These are phyloP conservation scores for Globisporangium nagaii DNA, from an alignment of 352 stramenopile species.

Conservation along the genomic window DNA sequence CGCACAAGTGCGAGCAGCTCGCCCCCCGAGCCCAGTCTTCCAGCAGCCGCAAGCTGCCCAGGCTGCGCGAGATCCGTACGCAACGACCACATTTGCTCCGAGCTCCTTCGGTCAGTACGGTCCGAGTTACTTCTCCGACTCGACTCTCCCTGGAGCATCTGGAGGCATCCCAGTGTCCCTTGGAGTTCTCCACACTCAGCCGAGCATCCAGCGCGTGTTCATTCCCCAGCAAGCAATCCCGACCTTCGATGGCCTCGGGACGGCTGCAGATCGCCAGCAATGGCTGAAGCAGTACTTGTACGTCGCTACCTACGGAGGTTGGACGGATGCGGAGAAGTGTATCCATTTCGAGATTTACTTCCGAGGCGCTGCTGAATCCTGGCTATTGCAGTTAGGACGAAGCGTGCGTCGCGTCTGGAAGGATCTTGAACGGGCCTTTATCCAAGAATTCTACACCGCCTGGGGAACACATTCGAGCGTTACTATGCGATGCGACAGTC, in stretches of 20 bases:
- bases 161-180: neutral
- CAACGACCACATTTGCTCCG: too few species aligned
- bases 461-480: neutral
- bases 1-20: too few species aligned
- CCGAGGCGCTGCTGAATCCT: neutral
- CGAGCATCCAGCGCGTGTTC: neutral
- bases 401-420: neutral
- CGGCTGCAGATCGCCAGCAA: neutral
- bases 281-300: neutral
- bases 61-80: too few species aligned
- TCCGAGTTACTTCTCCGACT: too few species aligned
- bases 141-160: too few species aligned
- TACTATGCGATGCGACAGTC: neutral
- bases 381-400: neutral
- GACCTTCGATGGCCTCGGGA: neutral
- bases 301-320: neutral
- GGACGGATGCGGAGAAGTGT: neutral
- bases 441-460: neutral
- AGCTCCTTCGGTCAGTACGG: too few species aligned
- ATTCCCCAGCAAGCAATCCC: neutral
- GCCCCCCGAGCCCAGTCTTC: too few species aligned
- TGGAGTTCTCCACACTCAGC: neutral
- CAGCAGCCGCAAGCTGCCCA: too few species aligned
- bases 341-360: neutral
- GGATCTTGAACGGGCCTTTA: neutral